Evolutionary conservation across 2,329 filamentous ascomycete species (phyloP), one percentile per base, ranked within the genome.

Genomic region (Phialocephala sp.): DNA sequence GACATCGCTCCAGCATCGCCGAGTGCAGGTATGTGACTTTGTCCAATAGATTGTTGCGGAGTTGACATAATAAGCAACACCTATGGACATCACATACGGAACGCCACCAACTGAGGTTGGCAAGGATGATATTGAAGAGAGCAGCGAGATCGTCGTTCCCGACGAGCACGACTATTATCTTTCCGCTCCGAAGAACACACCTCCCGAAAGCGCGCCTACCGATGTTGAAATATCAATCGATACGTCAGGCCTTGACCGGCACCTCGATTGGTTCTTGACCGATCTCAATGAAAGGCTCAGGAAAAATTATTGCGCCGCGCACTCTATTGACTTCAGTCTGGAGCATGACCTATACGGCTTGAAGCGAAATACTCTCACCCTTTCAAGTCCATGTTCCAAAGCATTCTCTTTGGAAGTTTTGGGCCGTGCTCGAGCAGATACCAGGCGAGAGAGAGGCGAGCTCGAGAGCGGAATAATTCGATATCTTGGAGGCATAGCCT

Each of bases 1-100:
- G 69, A 56, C 66, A 55, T 52, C 14, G 39, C 24, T 27, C n/a
- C 35, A 8, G 43, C 56, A 11, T 65, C 63, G 4, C 55, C 63
- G 6, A 65, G 63, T 57, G 52, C 54, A 22, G 58, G 63, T 65
- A 63, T 11, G 47, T 15, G 24, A 18, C 20, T 8, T 20, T n/a
- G 14, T 15, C 32, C 37, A 32, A 36, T 12, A 12, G 20, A 27
- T 4, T 27, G 8, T 52, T 3, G 18, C 22, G 11, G 14, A 14
- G 20, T n/a, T 41, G 43, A 41, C 20, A 8, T 11, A 22, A 35
- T 11, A 27, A 59, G 56, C 35, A 59, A 59, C 56, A 27, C 56
- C 56, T 2, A 27, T 20, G 6, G 36, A 18, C 24, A 59, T 59
- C 36, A 41, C 56, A 6, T 59, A 59, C n/a, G 24, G 22, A 12